Evolutionary conservation across 345 rosid genomes (phyloP), one percentile per base, ranked within the genome.

Genomic region (Bruguiera sexangula): DNA sequence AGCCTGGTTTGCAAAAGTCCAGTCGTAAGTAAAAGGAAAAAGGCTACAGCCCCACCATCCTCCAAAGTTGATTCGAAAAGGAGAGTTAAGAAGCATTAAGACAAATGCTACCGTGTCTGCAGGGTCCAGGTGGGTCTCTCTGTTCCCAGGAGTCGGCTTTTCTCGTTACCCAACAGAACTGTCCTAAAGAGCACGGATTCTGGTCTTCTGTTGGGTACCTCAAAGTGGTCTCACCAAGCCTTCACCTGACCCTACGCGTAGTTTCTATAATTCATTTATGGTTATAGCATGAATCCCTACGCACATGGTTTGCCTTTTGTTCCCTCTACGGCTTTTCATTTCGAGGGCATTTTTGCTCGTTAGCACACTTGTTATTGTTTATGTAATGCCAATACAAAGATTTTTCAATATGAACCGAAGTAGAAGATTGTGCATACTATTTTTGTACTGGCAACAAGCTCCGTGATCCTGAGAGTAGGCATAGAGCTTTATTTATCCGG

Each of bases 201-300:
- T 80, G 70, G 80, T 70, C 70, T 74, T 72, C 59, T 72, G 84
- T 78, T 69, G 43, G 76, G 34, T 75, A 65, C 60, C 68, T 20
- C 65, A 69, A 73, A 63, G 67, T 43, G 64, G 62, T 11, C 52
- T 24, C 71, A 68, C 29, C 69, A 71, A 37, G 67, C 69, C 15
- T 70, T 62, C 69, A 72, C 34, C 62, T 32, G 81, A 59, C 77
- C 75, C 79, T 48, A 71, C 76, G 13, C 43, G 13, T 37, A 39
- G 34, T 21, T 61, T 20, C 6, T 30, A 8, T 2, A 31, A 10
- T 51, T 58, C 15, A 34, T 59, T 37, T 24, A 19, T 3, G 50
- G 8, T 1, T 46, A 26, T 56, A 53, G 67, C 27, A 16, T 19
- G 39, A 69, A 60, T 63, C 67, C 65, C 34, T 57, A 62, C 1